phyloP scores from a whole-genome alignment of 2,329 filamentous ascomycete genomes.

The Sclerotinia glacialis region DNA sequence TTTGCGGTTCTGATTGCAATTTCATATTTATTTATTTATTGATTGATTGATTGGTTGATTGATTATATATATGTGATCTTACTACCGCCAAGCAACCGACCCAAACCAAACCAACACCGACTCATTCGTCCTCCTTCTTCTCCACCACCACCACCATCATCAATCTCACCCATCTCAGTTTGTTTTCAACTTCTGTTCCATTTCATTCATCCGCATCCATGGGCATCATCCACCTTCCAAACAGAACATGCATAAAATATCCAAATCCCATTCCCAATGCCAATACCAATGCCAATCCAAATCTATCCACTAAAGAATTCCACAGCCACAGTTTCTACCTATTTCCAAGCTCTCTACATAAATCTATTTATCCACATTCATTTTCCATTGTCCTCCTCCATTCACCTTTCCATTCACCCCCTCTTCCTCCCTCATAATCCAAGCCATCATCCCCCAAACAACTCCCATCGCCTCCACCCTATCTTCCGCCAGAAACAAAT shows the following conservation, averaged over 20 bases:
- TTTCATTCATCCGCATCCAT: background rate
- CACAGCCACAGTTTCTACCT: too few relatives aligned
- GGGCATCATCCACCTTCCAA: too few relatives aligned
- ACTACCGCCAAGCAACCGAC: too few relatives aligned
- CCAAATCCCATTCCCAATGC: background rate
- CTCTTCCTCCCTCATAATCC: conserved; percentile 50
- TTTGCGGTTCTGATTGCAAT: too few relatives aligned
- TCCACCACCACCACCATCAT: too few relatives aligned
- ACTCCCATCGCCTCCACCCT: conserved; percentile 55
- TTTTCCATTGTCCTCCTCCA: conserved; percentile 23
- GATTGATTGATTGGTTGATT: too few relatives aligned
- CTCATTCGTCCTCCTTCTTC: too few relatives aligned
- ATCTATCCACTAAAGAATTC: background rate
- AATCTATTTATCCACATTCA: conserved; percentile 27
- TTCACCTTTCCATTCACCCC: conserved; percentile 7
- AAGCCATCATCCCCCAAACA: conserved; percentile 60
- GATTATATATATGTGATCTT: too few relatives aligned
- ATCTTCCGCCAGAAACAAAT: conserved; percentile 55
- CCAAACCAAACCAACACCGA: too few relatives aligned
- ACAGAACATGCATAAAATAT: background rate
- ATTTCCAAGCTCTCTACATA: background rate
- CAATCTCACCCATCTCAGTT: background rate
- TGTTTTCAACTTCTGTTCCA: background rate
- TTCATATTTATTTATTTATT: too few relatives aligned
- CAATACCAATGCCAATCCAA: background rate